Percentiles rank a stretch among this genome's conserved stretches.
Conservation (phyloP, 257 asterid species). For the Ajuga chamaepitys region DNA sequence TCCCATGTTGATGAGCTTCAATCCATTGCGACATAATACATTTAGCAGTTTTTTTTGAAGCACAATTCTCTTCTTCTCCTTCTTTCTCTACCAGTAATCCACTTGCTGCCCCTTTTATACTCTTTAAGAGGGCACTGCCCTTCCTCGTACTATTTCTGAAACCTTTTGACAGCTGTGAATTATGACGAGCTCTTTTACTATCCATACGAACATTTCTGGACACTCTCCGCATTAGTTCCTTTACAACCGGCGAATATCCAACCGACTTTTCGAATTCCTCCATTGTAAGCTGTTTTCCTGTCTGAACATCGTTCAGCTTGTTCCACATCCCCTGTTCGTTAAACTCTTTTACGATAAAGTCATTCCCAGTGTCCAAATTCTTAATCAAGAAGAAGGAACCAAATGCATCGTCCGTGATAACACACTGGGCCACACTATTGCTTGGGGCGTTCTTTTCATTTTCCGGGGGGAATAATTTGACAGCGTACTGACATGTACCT, state of each 20-base stretch:
- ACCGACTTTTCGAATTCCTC: constrained; percentile 87
- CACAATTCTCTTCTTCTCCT: no score
- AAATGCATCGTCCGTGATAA: constrained; percentile 23
- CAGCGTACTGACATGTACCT: constrained; percentile 8
- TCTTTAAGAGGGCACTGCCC: constrained; percentile 68
- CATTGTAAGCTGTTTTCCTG: constrained; percentile 81
- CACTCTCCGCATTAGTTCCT: constrained; percentile 59
- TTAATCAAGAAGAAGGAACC: constrained; percentile 74
- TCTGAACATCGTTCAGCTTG: constrained; percentile 74
- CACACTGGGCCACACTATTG: constrained; percentile 12
- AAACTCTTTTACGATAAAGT: constrained; percentile 69
- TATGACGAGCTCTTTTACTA: constrained; percentile 28
- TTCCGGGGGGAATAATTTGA: constrained; percentile 27
- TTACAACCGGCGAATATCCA: constrained; percentile 75
- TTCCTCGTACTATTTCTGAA: constrained; percentile 69
- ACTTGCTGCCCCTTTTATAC: constrained; percentile 41
- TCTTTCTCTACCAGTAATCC: no score
- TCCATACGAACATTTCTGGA: constrained; percentile 21
- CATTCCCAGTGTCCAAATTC: constrained; percentile 87
- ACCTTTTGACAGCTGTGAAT: constrained; percentile 57
- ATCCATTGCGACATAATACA: constrained; percentile 75
- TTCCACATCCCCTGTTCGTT: constrained; percentile 82
- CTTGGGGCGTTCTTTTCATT: constrained; percentile 15
- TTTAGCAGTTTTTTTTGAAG: no score
- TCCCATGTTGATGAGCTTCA: constrained; percentile 74